phyloP scores from a whole-genome alignment of 2,329 filamentous ascomycete species.

The Emericellopsis cladophorae region DNA sequence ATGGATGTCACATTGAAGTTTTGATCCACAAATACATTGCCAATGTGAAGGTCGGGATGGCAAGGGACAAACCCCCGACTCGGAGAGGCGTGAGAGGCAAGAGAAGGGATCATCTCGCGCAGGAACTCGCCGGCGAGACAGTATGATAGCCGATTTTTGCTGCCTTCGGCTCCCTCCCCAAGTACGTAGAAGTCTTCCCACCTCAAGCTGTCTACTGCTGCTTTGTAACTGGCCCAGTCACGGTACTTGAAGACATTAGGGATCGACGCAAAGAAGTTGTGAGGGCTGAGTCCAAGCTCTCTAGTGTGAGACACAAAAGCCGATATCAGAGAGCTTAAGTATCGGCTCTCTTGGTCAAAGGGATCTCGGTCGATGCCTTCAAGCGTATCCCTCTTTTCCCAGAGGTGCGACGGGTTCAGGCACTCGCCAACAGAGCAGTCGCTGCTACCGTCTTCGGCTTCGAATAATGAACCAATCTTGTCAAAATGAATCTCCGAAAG shows the following conservation, averaged over 20 bases:
- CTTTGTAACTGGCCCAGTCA: conserved; percentile 6
- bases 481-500: conserved; percentile 8
- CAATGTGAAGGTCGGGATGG: conserved; percentile 12
- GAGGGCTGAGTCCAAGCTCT: conserved; percentile 11
- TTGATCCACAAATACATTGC: conserved; percentile 13
- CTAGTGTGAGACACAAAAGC: conserved; percentile 7
- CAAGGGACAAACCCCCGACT: conserved; percentile 4
- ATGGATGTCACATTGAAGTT: conserved; percentile 11
- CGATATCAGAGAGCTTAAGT: conserved; percentile 11
- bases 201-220: conserved; percentile 5
- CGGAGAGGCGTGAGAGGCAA: not conserved
- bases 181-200: conserved; percentile 8
- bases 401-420: conserved; percentile 9
- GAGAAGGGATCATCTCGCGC: conserved; percentile 11
- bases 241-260: conserved; percentile 10
- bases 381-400: conserved; percentile 10
- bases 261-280: conserved; percentile 14
- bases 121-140: conserved; percentile 9
- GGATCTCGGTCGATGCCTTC: conserved; percentile 12
- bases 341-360: conserved; percentile 10
- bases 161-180: conserved; percentile 10
- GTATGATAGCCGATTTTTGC: conserved; percentile 11
- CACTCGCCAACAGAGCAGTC: conserved; percentile 8
- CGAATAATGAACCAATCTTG: conserved; percentile 10
- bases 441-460: conserved; percentile 4